Percentiles rank a stretch among this genome's conserved stretches.
phyloP scores from a whole-genome alignment of 108 stramenopile species.

The Poteriospumella lacustris region DNA sequence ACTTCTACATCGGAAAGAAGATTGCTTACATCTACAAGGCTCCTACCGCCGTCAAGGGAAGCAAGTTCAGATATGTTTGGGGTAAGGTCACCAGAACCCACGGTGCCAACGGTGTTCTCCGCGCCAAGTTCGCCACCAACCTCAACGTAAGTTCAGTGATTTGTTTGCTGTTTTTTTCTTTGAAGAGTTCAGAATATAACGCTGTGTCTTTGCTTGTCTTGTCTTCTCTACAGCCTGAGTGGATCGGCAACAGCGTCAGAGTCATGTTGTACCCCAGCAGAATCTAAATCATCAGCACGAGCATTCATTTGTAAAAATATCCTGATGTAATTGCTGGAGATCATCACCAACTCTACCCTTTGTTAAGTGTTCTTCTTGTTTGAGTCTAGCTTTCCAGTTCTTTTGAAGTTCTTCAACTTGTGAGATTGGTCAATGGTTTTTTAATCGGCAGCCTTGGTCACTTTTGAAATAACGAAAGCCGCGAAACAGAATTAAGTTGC shows the following conservation, averaged over 20 bases:
- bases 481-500: background rate
- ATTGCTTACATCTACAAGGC: slow-evolving; percentile 97
- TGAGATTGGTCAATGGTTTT: slow-evolving; percentile 1
- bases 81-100: slow-evolving; percentile 91
- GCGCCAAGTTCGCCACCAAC: slow-evolving; percentile 91
- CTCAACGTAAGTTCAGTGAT: slow-evolving; percentile 57
- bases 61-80: slow-evolving; percentile 96
- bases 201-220: background rate
- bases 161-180: background rate
- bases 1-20: slow-evolving; percentile 97
- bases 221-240: slow-evolving; percentile 38
- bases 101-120: slow-evolving; percentile 93
- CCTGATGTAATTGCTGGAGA: background rate
- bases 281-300: slow-evolving; percentile 41
- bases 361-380: slow-evolving; percentile 13
- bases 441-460: background rate
- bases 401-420: background rate
- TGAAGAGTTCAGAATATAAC: too few relatives aligned
- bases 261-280: slow-evolving; percentile 59
- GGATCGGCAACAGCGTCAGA: slow-evolving; percentile 52
- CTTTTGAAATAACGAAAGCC: background rate
- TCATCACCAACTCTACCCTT: background rate
- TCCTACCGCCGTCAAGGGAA: slow-evolving; percentile 9
- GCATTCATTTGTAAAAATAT: background rate
- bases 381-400: background rate